phyloP scores from a whole-genome alignment of 225 moss, liverwort and hornwort genomes.

The Pseudoscleropodium purum region DNA sequence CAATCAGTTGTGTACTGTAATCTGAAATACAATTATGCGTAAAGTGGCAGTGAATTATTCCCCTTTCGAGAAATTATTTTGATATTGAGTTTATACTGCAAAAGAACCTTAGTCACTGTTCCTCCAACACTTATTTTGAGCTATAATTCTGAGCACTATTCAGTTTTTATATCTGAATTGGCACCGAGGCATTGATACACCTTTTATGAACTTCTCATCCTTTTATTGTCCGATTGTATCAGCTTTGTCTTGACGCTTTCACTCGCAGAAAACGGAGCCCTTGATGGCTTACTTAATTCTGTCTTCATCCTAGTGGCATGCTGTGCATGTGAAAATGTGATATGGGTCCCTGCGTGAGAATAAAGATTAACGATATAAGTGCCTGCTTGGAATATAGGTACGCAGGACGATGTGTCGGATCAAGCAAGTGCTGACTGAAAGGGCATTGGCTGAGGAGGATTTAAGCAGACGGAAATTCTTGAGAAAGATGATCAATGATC shows the following conservation, averaged over 20 bases:
- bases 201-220: background rate
- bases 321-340: background rate
- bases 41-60: background rate
- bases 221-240: background rate
- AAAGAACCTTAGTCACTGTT: background rate
- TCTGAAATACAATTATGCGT: background rate
- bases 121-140: background rate
- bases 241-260: background rate
- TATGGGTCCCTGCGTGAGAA: background rate
- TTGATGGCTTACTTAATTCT: background rate
- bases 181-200: background rate
- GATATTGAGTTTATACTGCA: background rate
- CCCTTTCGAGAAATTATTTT: background rate
- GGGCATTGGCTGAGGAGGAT: constrained; percentile 51
- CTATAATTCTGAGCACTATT: background rate
- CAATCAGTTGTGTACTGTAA: background rate
- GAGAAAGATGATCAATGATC: constrained; percentile 65
- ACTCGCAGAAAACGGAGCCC: background rate
- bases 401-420: constrained; percentile 82
- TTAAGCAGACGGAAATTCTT: constrained; percentile 29
- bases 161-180: background rate
- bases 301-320: background rate
- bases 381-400: constrained; percentile 30
- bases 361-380: background rate
- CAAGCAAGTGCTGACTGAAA: constrained; percentile 80